Percentiles rank a stretch among this genome's conserved stretches.
phyloP scores from a whole-genome alignment of 1,284 basidiomycete species.

The Cyathus pygmaeus region DNA sequence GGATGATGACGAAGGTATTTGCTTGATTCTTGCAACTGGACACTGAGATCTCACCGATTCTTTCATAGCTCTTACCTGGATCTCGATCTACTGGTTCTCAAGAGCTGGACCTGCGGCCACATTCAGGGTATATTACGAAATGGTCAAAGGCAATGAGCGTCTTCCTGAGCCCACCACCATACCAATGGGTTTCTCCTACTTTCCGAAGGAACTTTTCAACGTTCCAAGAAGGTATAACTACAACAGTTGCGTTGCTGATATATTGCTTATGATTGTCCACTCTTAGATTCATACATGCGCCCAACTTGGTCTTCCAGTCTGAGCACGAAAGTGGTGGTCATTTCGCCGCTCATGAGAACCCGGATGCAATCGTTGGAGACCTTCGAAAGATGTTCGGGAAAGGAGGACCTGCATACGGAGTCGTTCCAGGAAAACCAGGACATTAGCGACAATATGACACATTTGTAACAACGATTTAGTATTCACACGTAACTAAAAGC shows the following conservation, averaged over 20 bases:
- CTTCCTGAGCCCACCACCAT: conserved; percentile 34
- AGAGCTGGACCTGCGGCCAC: conserved; percentile 63
- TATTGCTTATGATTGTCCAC: neutral
- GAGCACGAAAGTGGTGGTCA: conserved; percentile 51
- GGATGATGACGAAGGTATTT: conserved; percentile 59
- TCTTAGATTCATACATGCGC: conserved; percentile 27
- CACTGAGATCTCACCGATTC: neutral
- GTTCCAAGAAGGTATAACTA: conserved; percentile 53
- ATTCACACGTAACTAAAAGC: too few species aligned
- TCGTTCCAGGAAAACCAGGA: conserved; percentile 27
- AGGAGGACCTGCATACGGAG: conserved; percentile 47
- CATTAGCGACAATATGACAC: neutral
- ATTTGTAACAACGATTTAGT: too few species aligned
- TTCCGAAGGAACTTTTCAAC: conserved; percentile 54
- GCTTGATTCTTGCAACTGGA: neutral
- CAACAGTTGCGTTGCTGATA: too few species aligned
- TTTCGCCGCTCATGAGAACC: conserved; percentile 51
- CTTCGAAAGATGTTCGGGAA: conserved; percentile 55
- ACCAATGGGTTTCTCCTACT: conserved; percentile 59
- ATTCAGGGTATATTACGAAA: conserved; percentile 63
- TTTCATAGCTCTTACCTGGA: conserved; percentile 63
- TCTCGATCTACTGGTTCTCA: conserved; percentile 70
- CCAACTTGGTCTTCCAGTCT: conserved; percentile 34
- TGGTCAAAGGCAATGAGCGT: conserved; percentile 10
- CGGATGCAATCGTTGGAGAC: conserved; percentile 46